Evolutionary conservation across 2,329 filamentous ascomycete species (phyloP).

Genomic region (Thielaviopsis populi): DNA sequence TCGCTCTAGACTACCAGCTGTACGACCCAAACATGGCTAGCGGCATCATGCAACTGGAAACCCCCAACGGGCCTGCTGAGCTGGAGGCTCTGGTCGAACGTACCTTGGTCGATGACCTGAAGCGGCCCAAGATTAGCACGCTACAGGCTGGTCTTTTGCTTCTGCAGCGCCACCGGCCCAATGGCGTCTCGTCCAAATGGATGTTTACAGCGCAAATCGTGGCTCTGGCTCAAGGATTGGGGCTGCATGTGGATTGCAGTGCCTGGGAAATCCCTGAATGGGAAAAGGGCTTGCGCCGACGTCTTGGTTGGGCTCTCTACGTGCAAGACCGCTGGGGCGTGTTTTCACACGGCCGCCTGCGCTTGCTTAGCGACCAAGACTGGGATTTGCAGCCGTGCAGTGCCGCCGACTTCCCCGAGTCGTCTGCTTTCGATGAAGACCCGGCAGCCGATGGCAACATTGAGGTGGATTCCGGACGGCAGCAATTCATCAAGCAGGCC

Average conservation of each 20-base stretch:
- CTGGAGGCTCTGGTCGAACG: constrained; percentile 25
- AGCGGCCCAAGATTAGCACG: constrained; percentile 29
- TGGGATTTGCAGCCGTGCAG: constrained; percentile 30
- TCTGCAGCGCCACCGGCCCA: constrained; percentile 24
- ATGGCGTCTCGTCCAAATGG: constrained; percentile 23
- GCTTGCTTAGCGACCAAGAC: constrained; percentile 34
- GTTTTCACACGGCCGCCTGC: constrained; percentile 37
- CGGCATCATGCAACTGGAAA: constrained; percentile 21
- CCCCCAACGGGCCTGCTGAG: constrained; percentile 25
- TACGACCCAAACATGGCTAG: constrained; percentile 32
- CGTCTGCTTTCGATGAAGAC: constrained; percentile 20
- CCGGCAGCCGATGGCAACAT: constrained; percentile 22
- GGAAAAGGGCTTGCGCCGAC: constrained; percentile 39
- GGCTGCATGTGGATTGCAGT: constrained; percentile 37
- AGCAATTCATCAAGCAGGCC: constrained; percentile 31
- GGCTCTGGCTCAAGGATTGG: constrained; percentile 34
- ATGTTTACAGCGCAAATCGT: constrained; percentile 29
- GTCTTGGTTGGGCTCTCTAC: constrained; percentile 41
- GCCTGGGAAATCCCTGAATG: constrained; percentile 38
- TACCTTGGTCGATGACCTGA: constrained; percentile 25
- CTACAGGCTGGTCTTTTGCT: constrained; percentile 32
- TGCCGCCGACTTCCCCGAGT: constrained; percentile 21
- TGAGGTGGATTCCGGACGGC: constrained; percentile 26
- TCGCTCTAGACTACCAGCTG: constrained; percentile 36
- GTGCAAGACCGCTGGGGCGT: constrained; percentile 44